These are phyloP conservation scores for Basidioascus undulatus DNA, from an alignment of 768 basidiomycete genomes.

Conservation along the genomic window DNA sequence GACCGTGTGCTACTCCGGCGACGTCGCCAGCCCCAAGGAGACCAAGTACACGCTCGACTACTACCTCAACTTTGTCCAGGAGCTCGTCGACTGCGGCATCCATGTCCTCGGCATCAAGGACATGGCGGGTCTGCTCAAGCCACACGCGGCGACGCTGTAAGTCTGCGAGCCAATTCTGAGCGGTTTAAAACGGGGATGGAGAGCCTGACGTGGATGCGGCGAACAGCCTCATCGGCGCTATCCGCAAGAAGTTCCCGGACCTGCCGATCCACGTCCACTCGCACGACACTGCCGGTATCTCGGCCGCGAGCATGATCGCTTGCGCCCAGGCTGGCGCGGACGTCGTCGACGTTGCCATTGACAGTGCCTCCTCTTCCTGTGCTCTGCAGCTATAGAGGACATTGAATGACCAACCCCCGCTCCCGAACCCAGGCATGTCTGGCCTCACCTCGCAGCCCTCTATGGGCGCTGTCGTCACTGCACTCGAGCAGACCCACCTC, in stretches of 20 bases:
- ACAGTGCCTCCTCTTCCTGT: conserved; percentile 36
- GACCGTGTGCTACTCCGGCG: conserved; percentile 70
- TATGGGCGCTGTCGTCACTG: conserved; percentile 90
- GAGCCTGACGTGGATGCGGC: background rate
- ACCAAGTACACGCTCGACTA: conserved; percentile 94
- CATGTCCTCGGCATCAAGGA: conserved; percentile 96
- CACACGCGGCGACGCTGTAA: conserved; percentile 71
- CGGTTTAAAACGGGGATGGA: background rate
- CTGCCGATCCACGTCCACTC: conserved; percentile 98
- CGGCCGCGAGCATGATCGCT: conserved; percentile 90
- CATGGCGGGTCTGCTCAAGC: conserved; percentile 93
- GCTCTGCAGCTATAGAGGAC: background rate
- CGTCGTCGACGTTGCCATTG: conserved; percentile 92
- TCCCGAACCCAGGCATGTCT: conserved; percentile 67
- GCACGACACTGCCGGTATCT: conserved; percentile 97
- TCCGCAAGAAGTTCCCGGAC: conserved; percentile 87
- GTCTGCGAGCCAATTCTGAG: conserved; percentile 18
- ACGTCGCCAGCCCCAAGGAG: conserved; percentile 80
- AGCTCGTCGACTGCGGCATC: conserved; percentile 52
- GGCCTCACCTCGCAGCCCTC: conserved; percentile 95
- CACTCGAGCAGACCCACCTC: conserved; percentile 75
- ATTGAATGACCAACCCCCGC: conserved; percentile 4
- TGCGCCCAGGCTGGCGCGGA: conserved; percentile 92
- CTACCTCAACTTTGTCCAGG: conserved; percentile 82
- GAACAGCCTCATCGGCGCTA: conserved; percentile 64